Evolutionary conservation across 345 rosid genomes (phyloP), one percentile per base, ranked within the genome.

Genomic region (Ceriops tagal): DNA sequence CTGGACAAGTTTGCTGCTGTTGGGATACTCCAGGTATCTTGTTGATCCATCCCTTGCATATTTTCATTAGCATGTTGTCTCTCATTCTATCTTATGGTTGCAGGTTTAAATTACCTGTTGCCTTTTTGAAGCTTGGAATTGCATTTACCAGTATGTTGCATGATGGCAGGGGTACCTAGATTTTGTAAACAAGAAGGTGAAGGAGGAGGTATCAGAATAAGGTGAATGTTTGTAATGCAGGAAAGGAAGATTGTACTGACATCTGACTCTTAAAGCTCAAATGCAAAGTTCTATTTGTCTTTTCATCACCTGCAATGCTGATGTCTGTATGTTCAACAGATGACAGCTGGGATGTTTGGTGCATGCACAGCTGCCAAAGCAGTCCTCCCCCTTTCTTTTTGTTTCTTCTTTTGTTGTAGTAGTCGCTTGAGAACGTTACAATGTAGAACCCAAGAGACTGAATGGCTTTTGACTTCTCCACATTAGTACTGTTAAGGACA

Each of bases 1-100:
- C 9, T 43, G 51, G 96, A 95, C 73, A 92, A 95, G 83, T 85
- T 87, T 62, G 97, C 99, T 49, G 97, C 99, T 13, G 92, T 88
- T 43, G 88, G 79, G 66, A 95, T 95, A 79, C 96, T 95, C 72
- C 96, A 92, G 96, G 99, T 95, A 76, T 52, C 1, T 65, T 69
- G 47, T 9, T 62, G 21, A 53, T 65, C 67, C 32, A 7, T 64
- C 37, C 26, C 18, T 26, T 37, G 34, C 46, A 64, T 43, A 67
- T 46, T 26, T 76, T 64, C 37, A 46, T 55, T 21, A 26, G 61
- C 62, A 67, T 58, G 39, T 26, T 26, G 31, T 49, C 28, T 26
- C 18, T 24, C 6, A 59, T 19, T 46, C 31, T 69, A 57, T 52
- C 65, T 47, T 51, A 30, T 58, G 59, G 47, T 64, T 4, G 65